phyloP scores from a whole-genome alignment of 306 rosid species.

The Ochetophila trinervis region DNA sequence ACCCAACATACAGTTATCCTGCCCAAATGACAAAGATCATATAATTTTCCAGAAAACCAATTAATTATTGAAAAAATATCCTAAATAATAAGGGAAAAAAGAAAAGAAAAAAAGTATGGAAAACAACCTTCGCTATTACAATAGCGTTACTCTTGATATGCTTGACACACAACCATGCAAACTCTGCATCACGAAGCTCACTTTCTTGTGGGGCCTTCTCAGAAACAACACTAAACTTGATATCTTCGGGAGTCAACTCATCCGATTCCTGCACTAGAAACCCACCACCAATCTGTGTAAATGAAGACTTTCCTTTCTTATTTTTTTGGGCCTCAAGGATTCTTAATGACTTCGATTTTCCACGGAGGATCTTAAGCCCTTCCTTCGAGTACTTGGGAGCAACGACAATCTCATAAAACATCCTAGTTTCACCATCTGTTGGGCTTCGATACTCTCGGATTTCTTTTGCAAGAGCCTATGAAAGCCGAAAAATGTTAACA shows the following conservation, averaged over 20 bases:
- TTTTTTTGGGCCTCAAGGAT: constrained; percentile 76
- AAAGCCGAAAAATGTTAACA: neutral
- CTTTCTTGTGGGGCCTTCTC: constrained; percentile 58
- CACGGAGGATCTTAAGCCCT: constrained; percentile 83
- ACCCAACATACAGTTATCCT: constrained; percentile 90
- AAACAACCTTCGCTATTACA: constrained; percentile 74
- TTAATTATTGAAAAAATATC: neutral
- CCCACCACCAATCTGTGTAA: constrained; percentile 94
- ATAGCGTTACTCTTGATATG: constrained; percentile 96
- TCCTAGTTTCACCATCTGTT: constrained; percentile 81
- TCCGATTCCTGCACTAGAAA: constrained; percentile 94
- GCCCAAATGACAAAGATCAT: constrained; percentile 31
- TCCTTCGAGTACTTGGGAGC: constrained; percentile 82
- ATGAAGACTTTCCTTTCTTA: constrained; percentile 80
- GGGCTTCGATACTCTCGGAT: constrained; percentile 92
- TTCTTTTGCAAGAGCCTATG: constrained; percentile 81
- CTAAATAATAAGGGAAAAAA: no score
- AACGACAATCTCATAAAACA: constrained; percentile 97
- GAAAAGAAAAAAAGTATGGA: neutral
- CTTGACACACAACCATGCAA: constrained; percentile 88
- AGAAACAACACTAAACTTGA: constrained; percentile 56
- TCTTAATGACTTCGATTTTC: constrained; percentile 79
- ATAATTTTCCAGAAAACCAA: neutral
- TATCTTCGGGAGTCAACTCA: constrained; percentile 66
- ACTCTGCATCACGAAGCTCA: constrained; percentile 67